These are phyloP conservation scores for Candida adriatica DNA, from an alignment of 805 yeast genomes.

Conservation along the genomic window DNA sequence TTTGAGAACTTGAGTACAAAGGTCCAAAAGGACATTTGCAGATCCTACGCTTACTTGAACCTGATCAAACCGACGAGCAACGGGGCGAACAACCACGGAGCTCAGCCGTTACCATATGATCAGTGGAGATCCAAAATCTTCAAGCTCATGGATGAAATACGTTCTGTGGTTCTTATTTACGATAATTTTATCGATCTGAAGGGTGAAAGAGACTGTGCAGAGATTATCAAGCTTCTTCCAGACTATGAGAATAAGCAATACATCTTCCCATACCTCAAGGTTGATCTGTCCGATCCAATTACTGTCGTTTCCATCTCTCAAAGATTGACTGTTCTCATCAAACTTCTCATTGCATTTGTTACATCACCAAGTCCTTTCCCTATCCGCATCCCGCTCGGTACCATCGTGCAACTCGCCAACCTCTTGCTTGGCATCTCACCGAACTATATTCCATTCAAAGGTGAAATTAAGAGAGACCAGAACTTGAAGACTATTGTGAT, in stretches of 20 bases:
- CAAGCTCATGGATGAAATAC: conserved; percentile 43
- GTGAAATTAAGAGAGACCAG: conserved; percentile 50
- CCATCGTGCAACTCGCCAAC: conserved; percentile 44
- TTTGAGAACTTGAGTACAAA: conserved; percentile 32
- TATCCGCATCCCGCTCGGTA: conserved; percentile 59
- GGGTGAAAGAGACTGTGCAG: conserved; percentile 45
- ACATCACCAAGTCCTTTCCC: conserved; percentile 48
- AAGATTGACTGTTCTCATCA: conserved; percentile 41
- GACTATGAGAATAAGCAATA: conserved; percentile 20
- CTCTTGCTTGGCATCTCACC: conserved; percentile 48
- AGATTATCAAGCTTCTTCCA: conserved; percentile 36
- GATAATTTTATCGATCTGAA: conserved; percentile 49
- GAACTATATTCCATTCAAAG: conserved; percentile 46
- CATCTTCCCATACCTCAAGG: conserved; percentile 40
- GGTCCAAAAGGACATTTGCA: conserved; percentile 37
- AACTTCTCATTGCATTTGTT: conserved; percentile 38
- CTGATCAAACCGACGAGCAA: conserved; percentile 38
- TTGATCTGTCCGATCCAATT: conserved; percentile 53
- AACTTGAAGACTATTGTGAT: conserved; percentile 38
- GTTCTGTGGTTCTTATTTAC: conserved; percentile 50
- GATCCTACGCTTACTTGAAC: conserved; percentile 49
- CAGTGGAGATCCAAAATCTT: conserved; percentile 43
- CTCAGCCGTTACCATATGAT: conserved; percentile 32
- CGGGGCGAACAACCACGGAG: conserved; percentile 21
- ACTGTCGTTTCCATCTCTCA: conserved; percentile 45